Percentiles rank a stretch among this genome's conserved stretches.
Evolutionary conservation across 768 basidiomycete genomes (phyloP).

Genomic region (Termitomyces sp.): DNA sequence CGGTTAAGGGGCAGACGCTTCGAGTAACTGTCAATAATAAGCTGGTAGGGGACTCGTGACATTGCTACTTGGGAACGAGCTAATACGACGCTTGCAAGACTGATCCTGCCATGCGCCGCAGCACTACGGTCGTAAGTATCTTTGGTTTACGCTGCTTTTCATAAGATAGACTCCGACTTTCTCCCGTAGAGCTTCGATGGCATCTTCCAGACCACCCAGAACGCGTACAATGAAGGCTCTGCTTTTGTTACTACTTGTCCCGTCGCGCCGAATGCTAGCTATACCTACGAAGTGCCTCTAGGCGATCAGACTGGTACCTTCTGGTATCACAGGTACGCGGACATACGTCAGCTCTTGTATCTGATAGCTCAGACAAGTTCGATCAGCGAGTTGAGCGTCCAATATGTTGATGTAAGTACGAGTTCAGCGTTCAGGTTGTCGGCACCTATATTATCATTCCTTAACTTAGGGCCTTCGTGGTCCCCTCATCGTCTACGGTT

Average conservation of each 20-base stretch:
- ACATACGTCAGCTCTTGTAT: background rate
- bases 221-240: constrained; percentile 27
- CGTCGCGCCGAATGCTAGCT: constrained; percentile 29
- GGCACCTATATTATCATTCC: background rate
- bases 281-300: constrained; percentile 30
- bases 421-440: background rate
- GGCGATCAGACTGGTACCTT: constrained; percentile 35
- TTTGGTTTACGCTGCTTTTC: background rate
- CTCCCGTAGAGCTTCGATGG: constrained; percentile 22
- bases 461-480: constrained; percentile 24
- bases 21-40: constrained; percentile 37
- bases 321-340: constrained; percentile 29
- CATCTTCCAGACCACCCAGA: constrained; percentile 18
- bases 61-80: background rate
- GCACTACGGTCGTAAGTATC: constrained; percentile 20
- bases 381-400: constrained; percentile 20
- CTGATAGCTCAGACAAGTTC: background rate
- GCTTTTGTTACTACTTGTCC: constrained; percentile 41
- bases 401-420: constrained; percentile 22
- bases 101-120: constrained; percentile 25
- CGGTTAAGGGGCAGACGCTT: constrained; percentile 37
- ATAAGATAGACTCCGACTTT: background rate
- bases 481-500: constrained; percentile 28
- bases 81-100: constrained; percentile 13
- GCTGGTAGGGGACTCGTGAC: constrained; percentile 22